Conservation (phyloP, 208 protist genomes). For the Hexamita inflata region DNA sequence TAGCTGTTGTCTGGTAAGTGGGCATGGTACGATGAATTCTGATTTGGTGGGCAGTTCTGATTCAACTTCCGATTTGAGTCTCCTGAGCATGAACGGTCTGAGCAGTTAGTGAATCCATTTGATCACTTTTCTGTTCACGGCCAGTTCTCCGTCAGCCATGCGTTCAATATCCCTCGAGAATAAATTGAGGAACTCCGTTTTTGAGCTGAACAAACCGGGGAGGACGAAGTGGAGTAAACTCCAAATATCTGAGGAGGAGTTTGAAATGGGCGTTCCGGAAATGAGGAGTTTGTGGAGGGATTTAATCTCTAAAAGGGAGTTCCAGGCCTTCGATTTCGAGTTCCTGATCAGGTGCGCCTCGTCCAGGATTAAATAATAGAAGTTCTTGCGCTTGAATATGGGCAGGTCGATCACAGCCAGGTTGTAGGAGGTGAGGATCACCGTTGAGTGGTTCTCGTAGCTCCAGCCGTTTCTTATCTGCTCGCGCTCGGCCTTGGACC, state of each 20-base stretch:
- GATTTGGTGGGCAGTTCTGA: slow-evolving; percentile 75
- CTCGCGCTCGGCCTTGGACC: background rate
- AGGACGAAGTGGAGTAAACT: slow-evolving; percentile 62
- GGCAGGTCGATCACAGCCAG: slow-evolving; percentile 49
- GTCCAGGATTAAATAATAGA: slow-evolving; percentile 60
- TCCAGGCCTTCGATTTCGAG: slow-evolving; percentile 52
- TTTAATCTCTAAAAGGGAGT: slow-evolving; percentile 48
- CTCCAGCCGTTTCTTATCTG: background rate
- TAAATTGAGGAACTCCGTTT: slow-evolving; percentile 45
- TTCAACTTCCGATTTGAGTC: slow-evolving; percentile 88
- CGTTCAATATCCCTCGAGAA: slow-evolving; percentile 28
- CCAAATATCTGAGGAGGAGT: slow-evolving; percentile 59
- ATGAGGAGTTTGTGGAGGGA: slow-evolving; percentile 52
- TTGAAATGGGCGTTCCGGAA: slow-evolving; percentile 60
- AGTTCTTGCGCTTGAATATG: slow-evolving; percentile 44
- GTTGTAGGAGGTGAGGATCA: slow-evolving; percentile 68
- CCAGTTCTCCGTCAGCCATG: slow-evolving; percentile 34
- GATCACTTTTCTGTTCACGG: slow-evolving; percentile 65
- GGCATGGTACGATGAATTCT: slow-evolving; percentile 19
- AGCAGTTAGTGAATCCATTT: slow-evolving; percentile 76
- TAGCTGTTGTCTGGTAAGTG: slow-evolving; percentile 13
- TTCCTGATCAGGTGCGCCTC: slow-evolving; percentile 70
- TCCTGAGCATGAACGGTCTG: slow-evolving; percentile 86
- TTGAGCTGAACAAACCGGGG: slow-evolving; percentile 53
- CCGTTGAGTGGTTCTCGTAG: slow-evolving; percentile 50